Evolutionary conservation across 2,329 filamentous ascomycete species (phyloP).

Genomic region (Beauveria scarabaeidicola): DNA sequence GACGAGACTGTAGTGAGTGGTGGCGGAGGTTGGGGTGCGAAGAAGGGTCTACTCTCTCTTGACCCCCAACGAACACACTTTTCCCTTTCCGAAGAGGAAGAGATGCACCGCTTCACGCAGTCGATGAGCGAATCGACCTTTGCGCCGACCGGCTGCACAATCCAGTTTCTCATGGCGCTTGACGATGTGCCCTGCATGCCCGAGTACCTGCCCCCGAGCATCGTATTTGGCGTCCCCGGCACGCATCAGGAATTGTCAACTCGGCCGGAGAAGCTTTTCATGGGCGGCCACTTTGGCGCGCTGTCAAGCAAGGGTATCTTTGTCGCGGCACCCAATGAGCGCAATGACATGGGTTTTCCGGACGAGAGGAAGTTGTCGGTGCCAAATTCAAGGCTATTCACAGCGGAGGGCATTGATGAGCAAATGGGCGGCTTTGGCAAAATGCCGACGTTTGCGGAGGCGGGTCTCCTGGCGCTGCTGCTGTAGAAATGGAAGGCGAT

Average conservation of each 20-base stretch:
- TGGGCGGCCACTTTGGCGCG: conserved; percentile 49
- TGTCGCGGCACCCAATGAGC: conserved; percentile 25
- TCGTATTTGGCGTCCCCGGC: conserved; percentile 28
- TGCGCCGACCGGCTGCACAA: conserved; percentile 52
- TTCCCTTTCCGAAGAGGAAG: conserved; percentile 36
- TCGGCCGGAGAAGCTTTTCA: conserved; percentile 14
- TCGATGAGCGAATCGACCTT: conserved; percentile 41
- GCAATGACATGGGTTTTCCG: conserved; percentile 13
- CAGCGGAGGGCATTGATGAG: conserved; percentile 9
- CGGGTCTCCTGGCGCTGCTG: conserved; percentile 5
- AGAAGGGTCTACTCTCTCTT: conserved; percentile 68
- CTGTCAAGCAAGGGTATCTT: conserved; percentile 54
- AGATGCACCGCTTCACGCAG: conserved; percentile 45
- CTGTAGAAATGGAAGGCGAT: neutral
- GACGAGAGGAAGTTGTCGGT: conserved; percentile 28
- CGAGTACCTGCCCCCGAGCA: conserved; percentile 11
- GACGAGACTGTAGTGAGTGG: conserved; percentile 51
- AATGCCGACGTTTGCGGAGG: conserved; percentile 9
- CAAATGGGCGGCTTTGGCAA: neutral
- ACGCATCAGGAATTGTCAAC: conserved; percentile 8
- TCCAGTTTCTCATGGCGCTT: conserved; percentile 55
- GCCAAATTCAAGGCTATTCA: conserved; percentile 25
- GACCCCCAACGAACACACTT: conserved; percentile 57
- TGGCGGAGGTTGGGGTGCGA: conserved; percentile 76
- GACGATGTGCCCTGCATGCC: conserved; percentile 19